A percentile compares a stretch with the other conserved stretches of the same genome.
These are phyloP conservation scores for Naganishia albida DNA, from an alignment of 1,284 basidiomycete species.

Conservation along the genomic window DNA sequence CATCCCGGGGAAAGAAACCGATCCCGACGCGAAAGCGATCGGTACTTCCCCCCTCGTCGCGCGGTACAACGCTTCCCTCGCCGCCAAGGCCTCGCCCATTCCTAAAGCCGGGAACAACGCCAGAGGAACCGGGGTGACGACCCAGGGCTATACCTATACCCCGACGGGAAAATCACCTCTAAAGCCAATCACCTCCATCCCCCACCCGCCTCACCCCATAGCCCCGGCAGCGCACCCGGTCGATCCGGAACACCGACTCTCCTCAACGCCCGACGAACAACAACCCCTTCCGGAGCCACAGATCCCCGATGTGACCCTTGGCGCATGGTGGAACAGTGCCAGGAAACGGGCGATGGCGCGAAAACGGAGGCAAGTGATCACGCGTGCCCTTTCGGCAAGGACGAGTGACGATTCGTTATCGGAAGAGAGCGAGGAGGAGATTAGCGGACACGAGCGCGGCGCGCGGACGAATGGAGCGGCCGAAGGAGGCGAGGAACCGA, in stretches of 20 bases:
- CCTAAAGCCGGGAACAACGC: conserved; percentile 16
- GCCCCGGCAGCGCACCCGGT: background rate
- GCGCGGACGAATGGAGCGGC: background rate
- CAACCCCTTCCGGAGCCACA: background rate
- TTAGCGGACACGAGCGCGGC: background rate
- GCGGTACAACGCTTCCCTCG: conserved; percentile 10
- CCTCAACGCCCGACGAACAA: background rate
- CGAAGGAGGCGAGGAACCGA: background rate
- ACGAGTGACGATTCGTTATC: background rate
- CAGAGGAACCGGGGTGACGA: background rate
- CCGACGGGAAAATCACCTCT: background rate
- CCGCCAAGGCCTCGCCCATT: conserved; percentile 22
- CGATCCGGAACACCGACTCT: too few species aligned
- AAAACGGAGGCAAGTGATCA: conserved; percentile 12
- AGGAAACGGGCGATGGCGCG: conserved; percentile 18
- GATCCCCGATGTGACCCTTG: conserved; percentile 11
- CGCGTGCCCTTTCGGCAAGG: background rate
- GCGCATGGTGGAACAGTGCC: conserved; percentile 11
- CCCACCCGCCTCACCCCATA: conserved; percentile 12
- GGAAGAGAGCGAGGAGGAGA: conserved; percentile 6
- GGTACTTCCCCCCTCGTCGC: background rate
- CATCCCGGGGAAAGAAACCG: background rate
- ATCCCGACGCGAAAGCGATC: background rate
- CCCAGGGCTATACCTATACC: background rate
- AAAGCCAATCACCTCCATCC: conserved; percentile 8